Conservation (phyloP, 2,329 filamentous ascomycete species). For the Neophaeococcomyces mojaviensis region DNA sequence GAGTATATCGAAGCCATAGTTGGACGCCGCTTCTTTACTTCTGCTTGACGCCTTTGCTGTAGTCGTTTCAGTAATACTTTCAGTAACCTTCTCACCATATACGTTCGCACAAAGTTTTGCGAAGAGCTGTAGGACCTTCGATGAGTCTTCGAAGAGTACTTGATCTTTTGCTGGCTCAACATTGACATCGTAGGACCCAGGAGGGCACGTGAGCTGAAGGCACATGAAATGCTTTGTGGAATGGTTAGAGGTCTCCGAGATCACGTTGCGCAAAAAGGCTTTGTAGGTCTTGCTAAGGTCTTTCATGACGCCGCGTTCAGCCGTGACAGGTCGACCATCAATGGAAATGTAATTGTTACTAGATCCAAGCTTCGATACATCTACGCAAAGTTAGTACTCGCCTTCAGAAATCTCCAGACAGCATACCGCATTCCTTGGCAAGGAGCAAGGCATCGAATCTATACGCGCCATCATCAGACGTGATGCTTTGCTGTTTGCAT, state of each 20-base stretch:
- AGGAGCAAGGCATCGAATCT: constrained; percentile 19
- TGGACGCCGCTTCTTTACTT: neutral
- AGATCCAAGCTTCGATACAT: constrained; percentile 29
- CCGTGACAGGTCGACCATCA: constrained; percentile 50
- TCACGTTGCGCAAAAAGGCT: constrained; percentile 34
- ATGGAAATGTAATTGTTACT: constrained; percentile 47
- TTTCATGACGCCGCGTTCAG: constrained; percentile 44
- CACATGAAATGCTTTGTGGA: constrained; percentile 49
- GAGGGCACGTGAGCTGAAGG: constrained; percentile 47
- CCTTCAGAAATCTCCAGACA: neutral
- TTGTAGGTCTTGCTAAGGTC: constrained; percentile 47
- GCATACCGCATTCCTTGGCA: constrained; percentile 4
- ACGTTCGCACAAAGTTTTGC: constrained; percentile 37
- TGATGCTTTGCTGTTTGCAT: constrained; percentile 31
- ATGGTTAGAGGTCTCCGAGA: constrained; percentile 15
- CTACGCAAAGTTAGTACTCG: constrained; percentile 26
- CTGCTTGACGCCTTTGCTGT: constrained; percentile 13
- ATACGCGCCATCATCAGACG: constrained; percentile 25
- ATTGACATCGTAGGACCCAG: constrained; percentile 53
- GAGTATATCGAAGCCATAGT: constrained; percentile 16
- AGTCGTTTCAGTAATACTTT: too few relatives aligned
- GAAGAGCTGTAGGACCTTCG: constrained; percentile 35
- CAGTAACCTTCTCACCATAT: constrained; percentile 32
- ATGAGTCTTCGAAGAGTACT: constrained; percentile 48
- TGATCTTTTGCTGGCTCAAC: constrained; percentile 59